phyloP scores from a whole-genome alignment of 148 eudicot species.

The Polygonum aviculare region DNA sequence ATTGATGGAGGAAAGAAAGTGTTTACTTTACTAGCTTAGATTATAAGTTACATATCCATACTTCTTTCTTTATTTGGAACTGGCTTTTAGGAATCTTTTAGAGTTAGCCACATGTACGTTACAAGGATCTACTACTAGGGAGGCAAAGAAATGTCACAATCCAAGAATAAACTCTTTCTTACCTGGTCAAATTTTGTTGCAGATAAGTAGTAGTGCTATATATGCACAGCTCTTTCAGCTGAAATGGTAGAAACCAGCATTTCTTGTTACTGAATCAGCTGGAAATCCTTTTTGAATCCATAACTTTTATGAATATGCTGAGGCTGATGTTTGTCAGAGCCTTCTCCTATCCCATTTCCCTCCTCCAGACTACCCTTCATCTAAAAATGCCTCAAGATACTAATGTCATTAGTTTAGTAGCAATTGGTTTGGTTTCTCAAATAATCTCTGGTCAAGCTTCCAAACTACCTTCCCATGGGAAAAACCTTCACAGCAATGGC shows the following conservation, averaged over 20 bases:
- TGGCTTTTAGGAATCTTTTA: neutral
- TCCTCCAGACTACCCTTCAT: too few relatives aligned
- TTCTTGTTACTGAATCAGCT: neutral
- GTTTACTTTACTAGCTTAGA: neutral
- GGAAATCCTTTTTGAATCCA: neutral
- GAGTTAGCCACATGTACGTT: neutral
- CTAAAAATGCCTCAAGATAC: too few relatives aligned
- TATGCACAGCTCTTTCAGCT: conserved; percentile 2
- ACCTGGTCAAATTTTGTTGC: neutral
- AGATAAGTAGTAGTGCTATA: neutral
- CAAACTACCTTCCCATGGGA: neutral
- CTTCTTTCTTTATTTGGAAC: neutral
- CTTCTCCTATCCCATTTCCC: neutral
- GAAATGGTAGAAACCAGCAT: neutral
- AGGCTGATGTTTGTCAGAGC: neutral
- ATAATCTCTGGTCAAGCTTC: neutral
- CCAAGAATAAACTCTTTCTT: neutral
- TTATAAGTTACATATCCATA: neutral
- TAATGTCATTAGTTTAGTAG: neutral
- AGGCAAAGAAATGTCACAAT: neutral
- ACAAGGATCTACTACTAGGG: neutral
- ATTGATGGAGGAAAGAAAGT: neutral
- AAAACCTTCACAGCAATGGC: neutral
- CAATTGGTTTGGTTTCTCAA: neutral
- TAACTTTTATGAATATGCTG: neutral